A percentile compares a stretch with the other conserved stretches of the same genome.
phyloP scores from a whole-genome alignment of 2,329 filamentous ascomycete genomes.

The Pyrenochaeta sp. region DNA sequence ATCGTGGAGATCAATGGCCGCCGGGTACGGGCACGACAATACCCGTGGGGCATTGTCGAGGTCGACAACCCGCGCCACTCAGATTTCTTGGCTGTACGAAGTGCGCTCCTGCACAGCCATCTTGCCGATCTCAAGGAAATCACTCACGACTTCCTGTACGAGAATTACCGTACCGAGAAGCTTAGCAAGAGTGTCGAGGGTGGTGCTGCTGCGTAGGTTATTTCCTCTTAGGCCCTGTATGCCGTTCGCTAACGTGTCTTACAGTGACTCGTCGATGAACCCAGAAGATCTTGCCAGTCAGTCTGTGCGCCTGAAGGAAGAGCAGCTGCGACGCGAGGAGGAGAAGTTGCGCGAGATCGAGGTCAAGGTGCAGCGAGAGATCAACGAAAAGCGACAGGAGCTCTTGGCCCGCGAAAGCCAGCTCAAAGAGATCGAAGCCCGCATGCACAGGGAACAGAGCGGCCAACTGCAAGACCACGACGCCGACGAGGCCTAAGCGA shows the following conservation, averaged over 20 bases:
- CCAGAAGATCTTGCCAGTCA: conserved; percentile 96
- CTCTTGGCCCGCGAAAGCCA: conserved; percentile 96
- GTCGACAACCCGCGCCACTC: conserved; percentile 99
- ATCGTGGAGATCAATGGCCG: conserved; percentile 92
- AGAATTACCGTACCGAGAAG: conserved; percentile 99
- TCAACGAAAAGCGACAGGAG: conserved; percentile 99
- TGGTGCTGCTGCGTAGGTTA: conserved; percentile 82
- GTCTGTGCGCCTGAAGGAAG: conserved; percentile 98
- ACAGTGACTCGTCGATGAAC: conserved; percentile 87
- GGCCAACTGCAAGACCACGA: conserved; percentile 45
- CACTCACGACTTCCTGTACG: conserved; percentile 99
- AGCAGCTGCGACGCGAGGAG: conserved; percentile 98
- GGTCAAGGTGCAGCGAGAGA: conserved; percentile 99
- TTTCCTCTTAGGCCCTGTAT: not conserved
- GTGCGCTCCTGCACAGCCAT: conserved; percentile 95
- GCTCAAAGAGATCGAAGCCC: conserved; percentile 96
- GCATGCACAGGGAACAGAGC: conserved; percentile 89
- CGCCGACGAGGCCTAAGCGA: conserved; percentile 41
- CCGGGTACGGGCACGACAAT: conserved; percentile 92
- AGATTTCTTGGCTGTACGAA: conserved; percentile 96
- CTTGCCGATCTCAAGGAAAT: conserved; percentile 99
- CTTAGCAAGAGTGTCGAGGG: conserved; percentile 99
- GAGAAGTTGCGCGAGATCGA: conserved; percentile 99
- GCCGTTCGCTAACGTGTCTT: conserved; percentile 32
- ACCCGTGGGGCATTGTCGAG: conserved; percentile 98